phyloP scores from a whole-genome alignment of 1,139 yeast species.

The Scheffersomyces segobiensis region DNA sequence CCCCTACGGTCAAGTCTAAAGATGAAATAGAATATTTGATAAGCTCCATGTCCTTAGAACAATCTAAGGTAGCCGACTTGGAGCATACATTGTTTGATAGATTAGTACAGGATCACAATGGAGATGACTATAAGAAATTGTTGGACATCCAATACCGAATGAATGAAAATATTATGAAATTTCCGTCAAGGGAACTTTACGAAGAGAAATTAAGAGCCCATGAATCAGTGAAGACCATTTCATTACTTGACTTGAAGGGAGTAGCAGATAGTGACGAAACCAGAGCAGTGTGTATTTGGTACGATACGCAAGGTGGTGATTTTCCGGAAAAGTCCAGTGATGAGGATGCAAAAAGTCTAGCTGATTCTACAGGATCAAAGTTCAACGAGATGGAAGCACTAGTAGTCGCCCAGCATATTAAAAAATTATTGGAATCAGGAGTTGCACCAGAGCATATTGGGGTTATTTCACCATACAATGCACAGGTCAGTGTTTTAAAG shows the following conservation, averaged over 20 bases:
- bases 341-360: slow-evolving; percentile 22
- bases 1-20: slow-evolving; percentile 67
- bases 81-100: slow-evolving; percentile 80
- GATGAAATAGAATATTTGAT: slow-evolving; percentile 28
- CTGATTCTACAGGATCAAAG: slow-evolving; percentile 45
- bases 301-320: slow-evolving; percentile 92
- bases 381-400: slow-evolving; percentile 73
- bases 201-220: slow-evolving; percentile 64
- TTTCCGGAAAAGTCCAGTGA: slow-evolving; percentile 59
- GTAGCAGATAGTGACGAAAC: slow-evolving; percentile 45
- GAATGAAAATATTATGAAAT: slow-evolving; percentile 76
- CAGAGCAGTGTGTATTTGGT: slow-evolving; percentile 57
- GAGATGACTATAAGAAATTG: slow-evolving; percentile 50
- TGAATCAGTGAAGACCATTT: slow-evolving; percentile 52
- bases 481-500: slow-evolving; percentile 71
- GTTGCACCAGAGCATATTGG: slow-evolving; percentile 62
- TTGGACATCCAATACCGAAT: slow-evolving; percentile 83
- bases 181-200: slow-evolving; percentile 72
- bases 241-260: slow-evolving; percentile 55
- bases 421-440: slow-evolving; percentile 47
- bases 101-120: slow-evolving; percentile 53
- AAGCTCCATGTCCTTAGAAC: slow-evolving; percentile 13
- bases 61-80: slow-evolving; percentile 34
- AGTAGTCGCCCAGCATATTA: slow-evolving; percentile 59
- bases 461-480: slow-evolving; percentile 84